phyloP scores from a whole-genome alignment of 345 rosid species.

The Melaleuca quinquenervia region DNA sequence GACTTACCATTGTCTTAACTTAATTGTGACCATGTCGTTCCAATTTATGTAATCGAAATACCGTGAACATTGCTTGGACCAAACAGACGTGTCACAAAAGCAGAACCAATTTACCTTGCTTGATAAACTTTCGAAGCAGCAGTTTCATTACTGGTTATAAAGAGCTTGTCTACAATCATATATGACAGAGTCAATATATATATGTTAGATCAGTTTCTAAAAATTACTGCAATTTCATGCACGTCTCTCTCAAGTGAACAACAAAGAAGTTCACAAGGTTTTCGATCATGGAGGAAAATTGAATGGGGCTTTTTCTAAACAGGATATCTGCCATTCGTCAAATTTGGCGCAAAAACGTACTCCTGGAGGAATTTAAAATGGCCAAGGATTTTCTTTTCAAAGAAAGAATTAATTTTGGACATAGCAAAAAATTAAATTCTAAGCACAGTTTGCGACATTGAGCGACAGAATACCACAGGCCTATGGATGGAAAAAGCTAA shows the following conservation, averaged over 20 bases:
- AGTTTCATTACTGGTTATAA: too few species aligned
- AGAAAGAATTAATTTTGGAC: not conserved
- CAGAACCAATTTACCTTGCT: too few species aligned
- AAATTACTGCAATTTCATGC: not conserved
- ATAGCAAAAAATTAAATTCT: not conserved
- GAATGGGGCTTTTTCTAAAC: not conserved
- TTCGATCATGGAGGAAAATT: not conserved
- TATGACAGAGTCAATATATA: not conserved
- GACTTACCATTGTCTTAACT: too few species aligned
- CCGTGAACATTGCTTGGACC: too few species aligned
- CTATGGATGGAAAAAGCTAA: not conserved
- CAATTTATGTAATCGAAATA: too few species aligned
- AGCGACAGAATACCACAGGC: not conserved
- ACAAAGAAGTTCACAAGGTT: too few species aligned
- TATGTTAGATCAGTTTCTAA: not conserved
- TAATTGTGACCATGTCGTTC: too few species aligned
- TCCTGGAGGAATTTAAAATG: not conserved
- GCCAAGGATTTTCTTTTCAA: not conserved
- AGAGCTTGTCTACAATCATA: too few species aligned
- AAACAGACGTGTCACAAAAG: too few species aligned
- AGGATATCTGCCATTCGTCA: not conserved
- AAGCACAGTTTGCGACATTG: not conserved
- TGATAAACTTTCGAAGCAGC: too few species aligned
- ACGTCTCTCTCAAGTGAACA: not conserved
- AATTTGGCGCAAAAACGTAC: not conserved